Base-by-base conservation (phyloP, 495 filamentous ascomycete genomes). In the Penicillium odoratum region DNA sequence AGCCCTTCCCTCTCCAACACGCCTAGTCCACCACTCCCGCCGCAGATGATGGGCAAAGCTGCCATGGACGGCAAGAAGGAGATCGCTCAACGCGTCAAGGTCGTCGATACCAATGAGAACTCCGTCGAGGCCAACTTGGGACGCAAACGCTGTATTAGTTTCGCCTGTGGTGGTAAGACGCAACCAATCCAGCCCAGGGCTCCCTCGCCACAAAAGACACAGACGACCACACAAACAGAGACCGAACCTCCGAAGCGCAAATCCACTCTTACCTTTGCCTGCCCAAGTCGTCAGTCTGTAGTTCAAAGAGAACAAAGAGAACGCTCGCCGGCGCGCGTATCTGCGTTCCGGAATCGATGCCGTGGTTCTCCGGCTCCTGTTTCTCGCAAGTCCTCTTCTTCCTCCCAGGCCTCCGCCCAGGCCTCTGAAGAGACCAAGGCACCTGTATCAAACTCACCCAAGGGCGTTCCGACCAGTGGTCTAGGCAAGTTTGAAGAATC, bases 71-170 rank as follows among this genome's bases (percentile, higher is more conserved):
- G 54, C 28, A 71, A 69, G 47, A 75, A 66, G 10, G 64, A 74
- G 38, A 61, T 65, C 1, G 36, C 67, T 13, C 59, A 63, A 5
- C 64, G 71, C 11, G 67, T 78, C 16, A 77, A 79, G 53, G 71
- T 73, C 3, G 71, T 57, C 36, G 63, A 64, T 33, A 46, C 66
- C 56, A 67, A 63, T 42, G 79, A 81, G 61, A 76, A 67, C 7
- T 73, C 67, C n/a, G 70, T 85, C 13, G 84, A 86, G 63, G 79
- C 74, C 26, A 77, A 78, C 26, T 68, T 89, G 34, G 86, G 85
- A 18, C 84, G 86, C 65, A 96, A 91, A 76, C 84, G 95, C 48
- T 93, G 89, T 74, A 97, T 98, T 61, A 92, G 83, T 36, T 98
- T 98, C 73, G 93, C 91, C 48, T 97, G 93, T 71, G 88, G 75